Base-by-base conservation (phyloP, 139 green algal species). In the Ulvella scutata region DNA sequence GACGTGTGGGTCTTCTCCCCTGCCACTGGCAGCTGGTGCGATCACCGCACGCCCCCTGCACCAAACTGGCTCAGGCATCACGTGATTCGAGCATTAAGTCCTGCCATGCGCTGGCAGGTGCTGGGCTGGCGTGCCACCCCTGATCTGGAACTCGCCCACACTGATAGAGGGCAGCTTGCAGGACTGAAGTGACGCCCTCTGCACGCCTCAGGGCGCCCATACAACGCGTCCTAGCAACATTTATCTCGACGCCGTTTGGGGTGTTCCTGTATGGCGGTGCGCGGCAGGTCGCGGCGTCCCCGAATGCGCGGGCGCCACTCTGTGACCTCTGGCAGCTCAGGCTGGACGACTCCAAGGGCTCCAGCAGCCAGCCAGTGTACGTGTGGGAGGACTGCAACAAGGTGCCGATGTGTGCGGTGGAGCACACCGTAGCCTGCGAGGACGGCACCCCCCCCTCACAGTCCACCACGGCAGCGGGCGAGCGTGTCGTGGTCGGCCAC, bases 311-410 rank as follows among this genome's bases (percentile, higher is more conserved):
- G n/a, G n/a, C 33, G 51, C 51, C 51, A n/a, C 51, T 67, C 13
- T 67, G 51, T 29, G 51, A 67, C 51, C 51, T 67, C 13, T 67
- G 51, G 51, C 51, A 67, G 31, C 51, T 67, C 9, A 67, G 33
- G 51, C 51, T 67, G 51, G n/a, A n/a, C n/a, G 51, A 26, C n/a
- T 10, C 51, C n/a, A 6, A n/a, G 9, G 51, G 33, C 13, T 6
- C 6, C 51, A 26, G 17, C 9, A 26, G 17, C 20, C n/a, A 23
- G n/a, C 10, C 51, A 23, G 1, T 26, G n/a, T 67, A 36, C 51
- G 17, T 67, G 51, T 67, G 51, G 51, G 51, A 67, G 51, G 51
- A 67, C 51, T 67, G 51, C 51, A 67, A 67, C 51, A n/a, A 26
- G n/a, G 33, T 67, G 51, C 51, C 51, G 13, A 67, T 34, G 51